Conservation (phyloP, 345 rosid genomes). For the Lepidium sativum region DNA sequence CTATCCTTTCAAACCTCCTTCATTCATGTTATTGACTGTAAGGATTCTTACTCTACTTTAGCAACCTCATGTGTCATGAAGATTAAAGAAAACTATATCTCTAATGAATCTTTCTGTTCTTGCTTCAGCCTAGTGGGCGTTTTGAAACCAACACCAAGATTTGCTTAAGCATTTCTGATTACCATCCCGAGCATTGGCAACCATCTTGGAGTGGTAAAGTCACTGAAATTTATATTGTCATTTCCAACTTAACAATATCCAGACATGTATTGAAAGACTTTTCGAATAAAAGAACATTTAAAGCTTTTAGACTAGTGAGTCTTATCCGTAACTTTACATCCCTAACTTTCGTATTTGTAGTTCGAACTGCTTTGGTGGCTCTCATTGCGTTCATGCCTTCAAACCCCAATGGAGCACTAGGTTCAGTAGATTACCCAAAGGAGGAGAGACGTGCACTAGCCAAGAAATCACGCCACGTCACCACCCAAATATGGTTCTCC, state of each 20-base stretch:
- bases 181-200: slow-evolving; percentile 99
- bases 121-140: slow-evolving; percentile 84
- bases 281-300: neutral
- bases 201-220: slow-evolving; percentile 96
- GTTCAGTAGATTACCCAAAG: slow-evolving; percentile 84
- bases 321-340: neutral
- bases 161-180: slow-evolving; percentile 93
- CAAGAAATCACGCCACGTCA: slow-evolving; percentile 60
- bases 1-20: slow-evolving; percentile 89
- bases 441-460: slow-evolving; percentile 77
- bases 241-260: neutral
- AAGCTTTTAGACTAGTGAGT: neutral
- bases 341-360: slow-evolving; percentile 31
- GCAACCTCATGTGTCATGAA: neutral
- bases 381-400: slow-evolving; percentile 97
- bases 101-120: neutral
- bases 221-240: neutral
- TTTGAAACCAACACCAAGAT: slow-evolving; percentile 93
- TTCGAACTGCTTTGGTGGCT: slow-evolving; percentile 89
- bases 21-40: slow-evolving; percentile 79
- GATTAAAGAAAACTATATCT: neutral
- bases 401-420: slow-evolving; percentile 83
- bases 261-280: neutral
- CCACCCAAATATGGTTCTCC: slow-evolving; percentile 68
- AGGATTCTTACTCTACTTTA: slow-evolving; percentile 2